phyloP scores from a whole-genome alignment of 106 monocot species.

The Vanilla planifolia region DNA sequence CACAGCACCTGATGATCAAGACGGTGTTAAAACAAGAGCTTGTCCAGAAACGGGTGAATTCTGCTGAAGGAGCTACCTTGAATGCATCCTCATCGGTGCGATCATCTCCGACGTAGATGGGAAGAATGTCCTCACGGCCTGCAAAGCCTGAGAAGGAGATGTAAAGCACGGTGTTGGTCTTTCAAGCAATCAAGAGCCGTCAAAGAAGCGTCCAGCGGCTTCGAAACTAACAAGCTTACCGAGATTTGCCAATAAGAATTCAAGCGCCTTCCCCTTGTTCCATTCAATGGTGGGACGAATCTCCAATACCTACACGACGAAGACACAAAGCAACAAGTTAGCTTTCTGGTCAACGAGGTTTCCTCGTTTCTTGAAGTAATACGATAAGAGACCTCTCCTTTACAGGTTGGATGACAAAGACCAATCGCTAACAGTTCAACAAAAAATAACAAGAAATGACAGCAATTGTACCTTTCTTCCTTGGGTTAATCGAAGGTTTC shows the following conservation, averaged over 20 bases:
- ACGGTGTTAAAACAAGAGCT: neutral
- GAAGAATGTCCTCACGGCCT: neutral
- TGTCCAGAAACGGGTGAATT: neutral
- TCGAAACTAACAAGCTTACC: conserved; percentile 16
- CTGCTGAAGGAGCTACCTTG: neutral
- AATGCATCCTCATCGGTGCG: conserved; percentile 10
- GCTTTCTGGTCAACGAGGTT: too few relatives aligned
- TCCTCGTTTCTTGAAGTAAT: too few relatives aligned
- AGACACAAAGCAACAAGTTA: too few relatives aligned
- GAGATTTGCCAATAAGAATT: conserved; percentile 42
- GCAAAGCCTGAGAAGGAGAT: conserved; percentile 6
- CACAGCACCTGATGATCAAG: conserved; percentile 20
- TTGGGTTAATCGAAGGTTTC: conserved; percentile 41
- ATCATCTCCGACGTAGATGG: conserved; percentile 6
- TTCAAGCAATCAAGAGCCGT: neutral
- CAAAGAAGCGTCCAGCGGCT: neutral
- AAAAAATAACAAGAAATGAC: too few relatives aligned
- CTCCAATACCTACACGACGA: conserved; percentile 64
- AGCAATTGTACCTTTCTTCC: conserved; percentile 91
- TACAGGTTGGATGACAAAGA: too few relatives aligned
- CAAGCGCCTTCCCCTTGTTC: conserved; percentile 62
- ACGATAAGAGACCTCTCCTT: too few relatives aligned
- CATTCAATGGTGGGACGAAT: conserved; percentile 56
- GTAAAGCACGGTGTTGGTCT: neutral
- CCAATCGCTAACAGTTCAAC: too few relatives aligned